Conservation (phyloP, 345 rosid species). For the Rhizophora mangle region DNA sequence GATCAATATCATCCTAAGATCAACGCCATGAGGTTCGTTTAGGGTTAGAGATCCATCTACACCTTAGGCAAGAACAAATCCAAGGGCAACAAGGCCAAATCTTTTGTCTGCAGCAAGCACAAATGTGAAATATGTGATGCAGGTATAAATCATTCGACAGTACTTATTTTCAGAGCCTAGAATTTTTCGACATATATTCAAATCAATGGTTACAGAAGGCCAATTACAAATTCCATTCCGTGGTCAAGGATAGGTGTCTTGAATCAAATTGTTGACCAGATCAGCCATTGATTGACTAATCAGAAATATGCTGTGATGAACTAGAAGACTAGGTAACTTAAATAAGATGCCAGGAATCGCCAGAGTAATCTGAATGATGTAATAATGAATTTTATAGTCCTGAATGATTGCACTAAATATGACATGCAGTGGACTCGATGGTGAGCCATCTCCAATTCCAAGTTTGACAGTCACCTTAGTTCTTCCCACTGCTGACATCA, state of each 20-base stretch:
- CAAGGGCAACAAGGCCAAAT: too few species aligned
- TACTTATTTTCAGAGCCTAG: background rate
- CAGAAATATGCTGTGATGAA: background rate
- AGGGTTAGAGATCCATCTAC: too few species aligned
- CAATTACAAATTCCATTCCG: slow-evolving; percentile 1
- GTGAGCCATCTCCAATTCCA: slow-evolving; percentile 6
- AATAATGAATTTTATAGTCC: slow-evolving; percentile 10
- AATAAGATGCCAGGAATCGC: background rate
- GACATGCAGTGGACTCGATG: background rate
- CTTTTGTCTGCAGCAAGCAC: too few species aligned
- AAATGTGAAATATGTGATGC: too few species aligned
- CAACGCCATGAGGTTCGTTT: too few species aligned
- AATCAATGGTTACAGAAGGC: background rate
- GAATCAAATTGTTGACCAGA: slow-evolving; percentile 8
- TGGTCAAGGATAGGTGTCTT: background rate
- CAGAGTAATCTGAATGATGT: background rate
- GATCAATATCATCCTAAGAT: too few species aligned
- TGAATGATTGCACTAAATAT: background rate
- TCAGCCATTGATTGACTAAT: background rate
- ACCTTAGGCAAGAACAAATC: too few species aligned
- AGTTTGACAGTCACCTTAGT: background rate
- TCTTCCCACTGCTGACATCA: slow-evolving; percentile 14
- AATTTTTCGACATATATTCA: background rate
- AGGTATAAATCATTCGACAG: too few species aligned
- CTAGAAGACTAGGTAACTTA: background rate